Evolutionary conservation across 2,329 filamentous ascomycete species (phyloP), one percentile per base, ranked within the genome.

Genomic region (Massarina eburnea): DNA sequence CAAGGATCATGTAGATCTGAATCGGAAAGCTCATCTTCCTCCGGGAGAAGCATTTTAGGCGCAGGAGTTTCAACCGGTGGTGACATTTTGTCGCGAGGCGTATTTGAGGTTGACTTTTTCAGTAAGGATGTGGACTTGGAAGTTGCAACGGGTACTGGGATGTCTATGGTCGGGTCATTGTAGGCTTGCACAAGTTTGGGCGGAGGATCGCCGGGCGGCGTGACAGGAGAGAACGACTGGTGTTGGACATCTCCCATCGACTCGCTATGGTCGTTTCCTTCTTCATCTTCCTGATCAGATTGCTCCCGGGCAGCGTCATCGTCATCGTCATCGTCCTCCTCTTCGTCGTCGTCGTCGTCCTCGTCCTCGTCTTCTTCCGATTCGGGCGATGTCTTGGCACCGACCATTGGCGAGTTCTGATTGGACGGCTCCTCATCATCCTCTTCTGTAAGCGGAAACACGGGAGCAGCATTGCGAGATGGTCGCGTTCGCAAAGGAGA

Each of bases 1-100:
- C 67, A 73, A 2, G 70, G 61, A 5, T 59, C 59, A 4, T 65
- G 68, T n/a, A 72, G 58, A 45, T 72, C 68, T 2, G 60, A 61
- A 14, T 70, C 65, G 1, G 62, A 63, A 1, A 72, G 54, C 14
- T 59, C 44, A 42, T 70, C 68, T 24, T 71, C 68, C 41, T 63
- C 59, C 8, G 64, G 62, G 15, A 62, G 47, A 2, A 71, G 48
- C 12, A 62, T 43, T 46, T 51, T 61, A 1, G 58, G 56, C 3
- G 55, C 45, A 9, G 55, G 44, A 3, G 52, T 44, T 15, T 59
- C 55, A 8, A 56, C 53, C 4, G 60, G 61, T 8, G 65, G 64
- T 4, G 60, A 58, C 9, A 54, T 52, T 15, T 49, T 48, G 1
- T 62, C 58, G 24, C 52, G 55, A 8, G 62, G 61, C 9, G 65